Base-by-base conservation (phyloP, 2,329 filamentous ascomycete genomes). In the Ceratocystiopsis brevicomis region DNA sequence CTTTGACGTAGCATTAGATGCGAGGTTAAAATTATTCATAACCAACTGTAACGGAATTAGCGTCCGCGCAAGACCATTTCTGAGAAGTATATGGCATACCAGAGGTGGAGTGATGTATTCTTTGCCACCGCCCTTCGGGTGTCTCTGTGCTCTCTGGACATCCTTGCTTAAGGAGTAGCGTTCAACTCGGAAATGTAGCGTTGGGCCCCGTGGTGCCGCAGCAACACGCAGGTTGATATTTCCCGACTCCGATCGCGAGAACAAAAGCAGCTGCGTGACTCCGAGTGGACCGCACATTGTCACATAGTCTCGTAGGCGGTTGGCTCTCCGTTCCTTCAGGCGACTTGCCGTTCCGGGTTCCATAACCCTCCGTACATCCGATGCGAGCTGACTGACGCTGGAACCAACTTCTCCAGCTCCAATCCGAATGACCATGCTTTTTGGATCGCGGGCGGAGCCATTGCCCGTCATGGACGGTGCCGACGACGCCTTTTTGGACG, bases 341-440 rank as follows among this genome's bases (percentile, higher is more conserved):
- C 88, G 74, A 48, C 78, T 80, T 4, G 90, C 90, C 4, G 90
- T 98, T 43, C 86, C 83, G 1, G 90, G 90, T 61, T 96, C 86
- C 86, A 98, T 93, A 65, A 96, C 88, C 44, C 71, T 71, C 53
- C 90, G 78, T 46, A 96, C 82, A 64, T 98, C 90, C 53, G 81
- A 78, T 18, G 88, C 87, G 53, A 98, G 68, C 63, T 96, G 87
- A 58, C 80, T 88, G 53, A 98, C 73, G 59, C 82, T 93, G 47
- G 84, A 76, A 45, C 90, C 90, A 42, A 98, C 85, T 57, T 95
- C 84, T 54, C 86, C 82, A 53, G 87, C 88, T 53, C 90, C 90
- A 54, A 95, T 87, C 52, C 90, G 83, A 61, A 98, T 94, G 46
- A 98, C 88, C 88, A 98, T 95, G 59, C 81, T 92, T 69, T 95